Evolutionary conservation across 2,329 filamentous ascomycete genomes (phyloP), one percentile per base, ranked within the genome.

Genomic region (Fusarium verrucosum): DNA sequence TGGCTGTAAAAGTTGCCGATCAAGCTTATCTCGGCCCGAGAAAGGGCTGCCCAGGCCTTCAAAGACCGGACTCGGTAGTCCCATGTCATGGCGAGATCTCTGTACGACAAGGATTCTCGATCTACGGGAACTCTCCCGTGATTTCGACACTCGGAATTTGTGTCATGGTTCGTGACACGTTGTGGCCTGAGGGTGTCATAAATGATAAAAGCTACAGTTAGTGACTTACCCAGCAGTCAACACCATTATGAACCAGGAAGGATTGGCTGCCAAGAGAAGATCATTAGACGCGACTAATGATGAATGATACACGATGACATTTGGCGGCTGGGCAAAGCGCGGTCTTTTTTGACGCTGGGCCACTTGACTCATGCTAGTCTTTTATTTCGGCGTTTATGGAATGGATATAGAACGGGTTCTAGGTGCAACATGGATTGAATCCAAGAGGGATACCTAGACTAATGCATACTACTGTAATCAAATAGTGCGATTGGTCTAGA

Each of bases 301-400:
- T 61, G 61, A 20, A 61, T 56, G 57, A 61, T 61, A 61, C 40
- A 61, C 14, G 37, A 61, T 41, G 23, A 33, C 32, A 51, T 57
- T 49, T 19, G 26, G 33, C 42, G 45, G 33, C 42, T 49, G 36
- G 32, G 57, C 33, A 56, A 62, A 17, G 23, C 14, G 22, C 20
- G 37, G 37, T 46, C 37, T 35, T 62, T 23, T 38, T 6, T 43
- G 23, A 44, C 35, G 28, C 22, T 36, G 17, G 40, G 42, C 26
- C 42, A 58, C 35, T 58, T 58, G 51, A 58, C 51, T 62, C 58
- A 51, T 50, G 51, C 58, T 61, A 50, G 50, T 35, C 20, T 38
- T 33, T 42, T 57, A 47, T 61, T 40, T n/a, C 16, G 50, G 58
- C 58, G 58, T 62, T 61, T 14, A 28, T 37, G 36, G 35, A 37